Base-by-base conservation (phyloP, 108 stramenopile species). In the Epithemia pelagica region DNA sequence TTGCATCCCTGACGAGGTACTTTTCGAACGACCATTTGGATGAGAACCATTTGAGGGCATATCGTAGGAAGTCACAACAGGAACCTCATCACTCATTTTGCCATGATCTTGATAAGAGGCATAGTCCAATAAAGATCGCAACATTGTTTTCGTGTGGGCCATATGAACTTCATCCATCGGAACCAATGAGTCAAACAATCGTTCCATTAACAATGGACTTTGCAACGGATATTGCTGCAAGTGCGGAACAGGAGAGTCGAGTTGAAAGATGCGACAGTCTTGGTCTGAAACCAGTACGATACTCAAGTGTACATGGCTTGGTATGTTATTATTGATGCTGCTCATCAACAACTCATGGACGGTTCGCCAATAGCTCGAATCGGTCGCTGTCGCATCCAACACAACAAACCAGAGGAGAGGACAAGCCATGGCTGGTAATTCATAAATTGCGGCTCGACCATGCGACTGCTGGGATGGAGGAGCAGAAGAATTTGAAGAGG, bases 391-490 rank as follows among this genome's bases (percentile, higher is more conserved):
- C 1, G 76, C 81, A 66, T 86, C 85, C 23, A 86, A 57, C 0
- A 82, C 67, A 61, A 82, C 64, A 66, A 76, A 78, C 77, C 78
- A 80, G 1, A 86, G 64, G 23, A 81, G 81, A 10, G 85, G 85
- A 80, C 81, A 82, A 0, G 65, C 61, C 64, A 61, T 76, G 61
- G 80, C 80, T 3, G 80, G 77, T 5, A 72, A 7, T 18, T 26
- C 51, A 26, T 58, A 72, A 0, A 55, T 61, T 31, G 23, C 18
- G 0, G 46, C 2, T 24, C 59, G 29, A 28, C 27, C 20, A 28
- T 32, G 52, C 0, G 30, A 22, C 27, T 0, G 32, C 56, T 23
- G 60, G n/a, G 60, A 60, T 69, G 67, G 62, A 22, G 62, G 30
- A 46, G 37, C 15, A 15, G 37, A 46, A 8, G 63, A 59, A 21